phyloP scores from a whole-genome alignment of 305 asterid genomes.

The Rubia tinctorum region DNA sequence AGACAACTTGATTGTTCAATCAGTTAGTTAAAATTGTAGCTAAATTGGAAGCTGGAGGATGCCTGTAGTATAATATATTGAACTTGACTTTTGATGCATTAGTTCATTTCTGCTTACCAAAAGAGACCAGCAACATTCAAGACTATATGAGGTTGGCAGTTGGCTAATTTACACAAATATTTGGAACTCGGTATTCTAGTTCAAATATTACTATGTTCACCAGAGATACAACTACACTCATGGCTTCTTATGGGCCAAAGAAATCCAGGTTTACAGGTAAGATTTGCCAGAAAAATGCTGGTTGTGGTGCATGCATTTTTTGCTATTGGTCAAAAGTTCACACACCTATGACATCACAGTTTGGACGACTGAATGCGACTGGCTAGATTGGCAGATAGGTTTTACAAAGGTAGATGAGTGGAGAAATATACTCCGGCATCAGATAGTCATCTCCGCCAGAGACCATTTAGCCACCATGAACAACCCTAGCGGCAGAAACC shows the following conservation, averaged over 20 bases:
- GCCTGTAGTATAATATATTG: neutral
- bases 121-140: neutral
- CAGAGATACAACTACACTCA: too few species aligned
- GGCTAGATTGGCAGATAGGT: constrained; percentile 17
- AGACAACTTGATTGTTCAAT: neutral
- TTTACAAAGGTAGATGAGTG: constrained; percentile 20
- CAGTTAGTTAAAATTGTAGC: neutral
- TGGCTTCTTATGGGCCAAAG: constrained; percentile 74
- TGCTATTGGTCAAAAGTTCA: constrained; percentile 54
- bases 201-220: neutral
- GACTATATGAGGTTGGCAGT: neutral
- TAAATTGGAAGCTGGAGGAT: neutral
- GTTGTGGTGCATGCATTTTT: constrained; percentile 28
- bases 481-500: too few species aligned
- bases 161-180: neutral
- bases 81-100: neutral
- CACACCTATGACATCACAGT: constrained; percentile 64
- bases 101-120: neutral
- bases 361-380: constrained; percentile 40
- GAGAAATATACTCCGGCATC: constrained; percentile 18
- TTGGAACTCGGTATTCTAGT: neutral
- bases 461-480: too few species aligned
- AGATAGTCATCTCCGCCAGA: neutral
- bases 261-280: constrained; percentile 54
- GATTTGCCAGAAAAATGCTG: constrained; percentile 33